Evolutionary conservation across 306 rosid genomes (phyloP).

Genomic region (Crotalaria pallida): DNA sequence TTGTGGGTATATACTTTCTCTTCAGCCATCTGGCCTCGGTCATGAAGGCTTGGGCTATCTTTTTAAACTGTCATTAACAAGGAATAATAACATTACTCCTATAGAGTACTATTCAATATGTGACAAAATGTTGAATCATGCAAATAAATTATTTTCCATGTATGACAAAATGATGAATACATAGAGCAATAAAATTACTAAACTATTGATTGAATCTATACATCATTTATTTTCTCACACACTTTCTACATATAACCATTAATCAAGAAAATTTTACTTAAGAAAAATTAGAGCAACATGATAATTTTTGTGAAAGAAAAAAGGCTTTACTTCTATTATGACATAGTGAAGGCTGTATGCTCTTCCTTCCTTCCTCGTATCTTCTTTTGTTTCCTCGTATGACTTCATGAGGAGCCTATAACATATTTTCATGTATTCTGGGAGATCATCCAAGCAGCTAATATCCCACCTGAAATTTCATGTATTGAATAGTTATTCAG

Average conservation of each 20-base stretch:
- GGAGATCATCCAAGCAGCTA: neutral
- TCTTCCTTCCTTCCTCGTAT: constrained; percentile 10
- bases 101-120: too few species aligned
- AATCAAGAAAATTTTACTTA: too few species aligned
- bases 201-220: too few species aligned
- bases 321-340: neutral
- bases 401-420: neutral
- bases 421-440: neutral
- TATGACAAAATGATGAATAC: too few species aligned
- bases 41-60: constrained; percentile 14
- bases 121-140: too few species aligned
- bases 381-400: neutral
- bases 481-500: neutral
- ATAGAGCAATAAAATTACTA: too few species aligned
- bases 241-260: too few species aligned
- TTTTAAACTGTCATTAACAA: constrained; percentile 17
- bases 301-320: too few species aligned
- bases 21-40: constrained; percentile 44
- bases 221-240: too few species aligned
- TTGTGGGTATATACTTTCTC: constrained; percentile 19
- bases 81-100: too few species aligned
- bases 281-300: too few species aligned
- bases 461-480: constrained; percentile 12
- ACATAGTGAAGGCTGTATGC: constrained; percentile 1
- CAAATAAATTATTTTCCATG: too few species aligned